Evolutionary conservation across 2,329 filamentous ascomycete species (phyloP).

Genomic region (Tricladium varicosporioides): DNA sequence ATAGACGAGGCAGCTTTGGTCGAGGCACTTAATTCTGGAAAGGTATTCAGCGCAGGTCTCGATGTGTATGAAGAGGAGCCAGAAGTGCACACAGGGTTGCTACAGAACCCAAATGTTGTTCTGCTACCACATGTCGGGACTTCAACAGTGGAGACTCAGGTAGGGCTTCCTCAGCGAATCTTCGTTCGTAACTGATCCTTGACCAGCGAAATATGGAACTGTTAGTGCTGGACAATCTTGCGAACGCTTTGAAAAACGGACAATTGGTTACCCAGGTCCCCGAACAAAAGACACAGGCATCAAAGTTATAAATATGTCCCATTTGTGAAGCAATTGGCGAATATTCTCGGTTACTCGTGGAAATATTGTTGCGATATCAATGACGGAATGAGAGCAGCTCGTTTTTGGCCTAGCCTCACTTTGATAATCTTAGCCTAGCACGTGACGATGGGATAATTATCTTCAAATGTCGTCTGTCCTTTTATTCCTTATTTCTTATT

Average conservation of each 20-base stretch:
- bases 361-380: too few relatives aligned
- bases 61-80: slow-evolving; percentile 84
- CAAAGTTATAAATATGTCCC: neutral
- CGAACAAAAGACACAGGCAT: slow-evolving; percentile 53
- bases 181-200: slow-evolving; percentile 3
- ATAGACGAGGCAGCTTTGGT: slow-evolving; percentile 79
- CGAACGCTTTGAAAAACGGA: slow-evolving; percentile 57
- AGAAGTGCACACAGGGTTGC: slow-evolving; percentile 65
- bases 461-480: too few relatives aligned
- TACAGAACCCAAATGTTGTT: slow-evolving; percentile 69
- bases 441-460: too few relatives aligned
- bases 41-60: slow-evolving; percentile 67
- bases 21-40: slow-evolving; percentile 63
- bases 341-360: too few relatives aligned
- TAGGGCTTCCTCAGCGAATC: slow-evolving; percentile 11
- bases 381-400: too few relatives aligned
- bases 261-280: slow-evolving; percentile 64
- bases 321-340: too few relatives aligned
- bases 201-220: slow-evolving; percentile 64
- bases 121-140: slow-evolving; percentile 84
- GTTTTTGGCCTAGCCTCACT: too few relatives aligned
- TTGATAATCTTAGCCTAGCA: too few relatives aligned
- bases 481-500: too few relatives aligned
- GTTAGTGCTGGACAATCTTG: slow-evolving; percentile 70
- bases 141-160: slow-evolving; percentile 60